Percentiles rank a stretch among this genome's conserved stretches.
Evolutionary conservation across 2,329 filamentous ascomycete species (phyloP).

Genomic region (Colletotrichum sublineola): DNA sequence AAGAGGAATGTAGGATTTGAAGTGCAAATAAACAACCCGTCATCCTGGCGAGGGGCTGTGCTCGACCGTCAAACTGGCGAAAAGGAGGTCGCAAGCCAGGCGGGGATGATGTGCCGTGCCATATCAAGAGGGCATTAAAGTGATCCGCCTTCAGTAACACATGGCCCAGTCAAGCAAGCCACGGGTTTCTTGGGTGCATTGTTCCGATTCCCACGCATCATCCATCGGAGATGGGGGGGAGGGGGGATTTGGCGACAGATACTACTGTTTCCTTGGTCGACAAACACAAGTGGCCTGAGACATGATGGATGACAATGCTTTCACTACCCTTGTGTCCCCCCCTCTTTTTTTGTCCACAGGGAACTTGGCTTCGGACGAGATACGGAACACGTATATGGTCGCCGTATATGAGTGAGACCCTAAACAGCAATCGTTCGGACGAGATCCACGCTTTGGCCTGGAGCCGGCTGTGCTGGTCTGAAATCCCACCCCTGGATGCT

Average conservation of each 20-base stretch:
- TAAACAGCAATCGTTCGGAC: constrained; percentile 41
- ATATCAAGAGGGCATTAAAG: constrained; percentile 37
- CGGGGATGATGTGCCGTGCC: constrained; percentile 33
- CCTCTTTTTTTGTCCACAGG: constrained; percentile 9
- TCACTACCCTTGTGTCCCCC: constrained; percentile 5
- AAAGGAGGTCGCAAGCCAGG: neutral
- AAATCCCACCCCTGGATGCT: constrained; percentile 24
- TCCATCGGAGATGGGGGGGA: neutral
- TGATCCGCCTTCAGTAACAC: constrained; percentile 31
- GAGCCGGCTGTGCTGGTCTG: constrained; percentile 39
- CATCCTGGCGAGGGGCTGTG: constrained; percentile 27
- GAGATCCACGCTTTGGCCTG: constrained; percentile 37
- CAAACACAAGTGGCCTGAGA: constrained; percentile 37
- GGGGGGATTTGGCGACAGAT: constrained; percentile 27
- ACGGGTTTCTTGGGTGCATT: constrained; percentile 25
- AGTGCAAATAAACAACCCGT: constrained; percentile 27
- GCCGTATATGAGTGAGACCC: constrained; percentile 34
- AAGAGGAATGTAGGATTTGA: constrained; percentile 18
- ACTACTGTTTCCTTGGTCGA: constrained; percentile 28
- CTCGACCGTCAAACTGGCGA: neutral
- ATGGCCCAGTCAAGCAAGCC: neutral
- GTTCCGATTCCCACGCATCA: constrained; percentile 26
- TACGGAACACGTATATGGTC: constrained; percentile 33
- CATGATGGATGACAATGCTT: constrained; percentile 36
- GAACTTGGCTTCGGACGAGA: constrained; percentile 37